Percentiles rank a stretch among this genome's conserved stretches.
Evolutionary conservation across 1,139 yeast species (phyloP).

Genomic region (Blastobotrys petasosporus): DNA sequence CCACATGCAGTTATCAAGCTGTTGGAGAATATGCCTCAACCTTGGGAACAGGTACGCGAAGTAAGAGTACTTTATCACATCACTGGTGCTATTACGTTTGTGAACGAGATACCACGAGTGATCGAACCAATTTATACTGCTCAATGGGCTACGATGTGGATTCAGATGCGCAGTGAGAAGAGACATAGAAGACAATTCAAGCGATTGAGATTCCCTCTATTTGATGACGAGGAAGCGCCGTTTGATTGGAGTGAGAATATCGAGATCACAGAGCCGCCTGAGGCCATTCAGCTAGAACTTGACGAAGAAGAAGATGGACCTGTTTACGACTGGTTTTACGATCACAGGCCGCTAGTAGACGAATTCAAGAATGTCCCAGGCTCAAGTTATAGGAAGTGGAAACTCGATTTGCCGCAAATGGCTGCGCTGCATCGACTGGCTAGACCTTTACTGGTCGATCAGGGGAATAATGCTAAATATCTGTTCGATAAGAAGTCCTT

Average conservation of each 20-base stretch:
- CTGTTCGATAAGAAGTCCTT: constrained; percentile 73
- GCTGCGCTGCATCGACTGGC: constrained; percentile 61
- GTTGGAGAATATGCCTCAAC: constrained; percentile 95
- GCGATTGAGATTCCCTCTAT: constrained; percentile 89
- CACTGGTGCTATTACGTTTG: constrained; percentile 94
- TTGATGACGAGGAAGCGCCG: constrained; percentile 97
- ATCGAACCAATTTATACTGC: constrained; percentile 88
- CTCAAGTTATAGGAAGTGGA: constrained; percentile 71
- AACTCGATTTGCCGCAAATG: constrained; percentile 55
- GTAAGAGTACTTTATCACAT: constrained; percentile 85
- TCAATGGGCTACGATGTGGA: constrained; percentile 95
- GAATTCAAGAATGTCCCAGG: constrained; percentile 57
- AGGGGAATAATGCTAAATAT: constrained; percentile 48
- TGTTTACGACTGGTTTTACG: constrained; percentile 74
- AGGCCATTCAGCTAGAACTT: constrained; percentile 59
- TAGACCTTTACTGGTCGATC: constrained; percentile 59
- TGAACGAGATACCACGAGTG: constrained; percentile 85
- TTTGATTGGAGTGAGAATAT: constrained; percentile 74
- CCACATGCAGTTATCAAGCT: constrained; percentile 92
- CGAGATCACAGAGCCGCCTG: constrained; percentile 65
- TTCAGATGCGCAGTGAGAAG: constrained; percentile 88
- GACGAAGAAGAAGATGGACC: constrained; percentile 55
- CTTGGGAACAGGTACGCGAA: constrained; percentile 88
- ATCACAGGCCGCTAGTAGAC: constrained; percentile 65
- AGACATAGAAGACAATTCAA: constrained; percentile 85